Evolutionary conservation across 2,329 filamentous ascomycete species (phyloP).

Genomic region (Exophiala phaeomuriformis): DNA sequence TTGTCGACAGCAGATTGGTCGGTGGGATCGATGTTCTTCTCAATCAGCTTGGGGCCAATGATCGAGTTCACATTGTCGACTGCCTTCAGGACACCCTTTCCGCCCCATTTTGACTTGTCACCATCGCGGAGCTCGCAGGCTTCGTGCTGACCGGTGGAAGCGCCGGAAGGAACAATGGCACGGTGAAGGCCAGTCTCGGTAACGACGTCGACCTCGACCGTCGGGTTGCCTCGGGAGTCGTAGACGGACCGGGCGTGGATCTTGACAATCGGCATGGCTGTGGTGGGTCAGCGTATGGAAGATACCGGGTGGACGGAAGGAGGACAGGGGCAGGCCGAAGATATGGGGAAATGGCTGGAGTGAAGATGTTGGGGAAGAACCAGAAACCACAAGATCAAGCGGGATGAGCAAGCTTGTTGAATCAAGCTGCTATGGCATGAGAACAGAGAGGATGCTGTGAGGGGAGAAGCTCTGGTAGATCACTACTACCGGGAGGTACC

Average conservation of each 20-base stretch:
- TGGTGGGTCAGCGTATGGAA: slow-evolving; percentile 17
- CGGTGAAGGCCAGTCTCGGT: slow-evolving; percentile 95
- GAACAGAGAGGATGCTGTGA: slow-evolving; percentile 4
- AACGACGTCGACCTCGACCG: slow-evolving; percentile 95
- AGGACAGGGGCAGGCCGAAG: background rate
- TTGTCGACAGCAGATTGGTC: slow-evolving; percentile 77
- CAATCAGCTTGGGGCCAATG: slow-evolving; percentile 74
- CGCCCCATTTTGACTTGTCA: slow-evolving; percentile 77
- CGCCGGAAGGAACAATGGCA: slow-evolving; percentile 93
- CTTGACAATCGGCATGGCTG: slow-evolving; percentile 76
- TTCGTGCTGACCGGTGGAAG: slow-evolving; percentile 89
- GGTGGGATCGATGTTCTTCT: slow-evolving; percentile 75
- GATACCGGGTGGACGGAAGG: slow-evolving; percentile 10
- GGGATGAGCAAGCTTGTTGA: slow-evolving; percentile 2
- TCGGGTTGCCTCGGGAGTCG: slow-evolving; percentile 97
- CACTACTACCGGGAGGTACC: background rate
- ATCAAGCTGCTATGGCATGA: background rate
- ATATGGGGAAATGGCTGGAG: background rate
- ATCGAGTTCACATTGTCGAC: slow-evolving; percentile 76
- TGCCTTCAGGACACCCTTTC: slow-evolving; percentile 81
- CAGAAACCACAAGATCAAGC: background rate
- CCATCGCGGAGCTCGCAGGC: slow-evolving; percentile 85
- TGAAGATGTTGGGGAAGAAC: slow-evolving; percentile 5
- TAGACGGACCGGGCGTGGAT: slow-evolving; percentile 91
- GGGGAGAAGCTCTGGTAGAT: background rate